Conservation (phyloP, 441 rosid species). For the Syzygium syzygioides region DNA sequence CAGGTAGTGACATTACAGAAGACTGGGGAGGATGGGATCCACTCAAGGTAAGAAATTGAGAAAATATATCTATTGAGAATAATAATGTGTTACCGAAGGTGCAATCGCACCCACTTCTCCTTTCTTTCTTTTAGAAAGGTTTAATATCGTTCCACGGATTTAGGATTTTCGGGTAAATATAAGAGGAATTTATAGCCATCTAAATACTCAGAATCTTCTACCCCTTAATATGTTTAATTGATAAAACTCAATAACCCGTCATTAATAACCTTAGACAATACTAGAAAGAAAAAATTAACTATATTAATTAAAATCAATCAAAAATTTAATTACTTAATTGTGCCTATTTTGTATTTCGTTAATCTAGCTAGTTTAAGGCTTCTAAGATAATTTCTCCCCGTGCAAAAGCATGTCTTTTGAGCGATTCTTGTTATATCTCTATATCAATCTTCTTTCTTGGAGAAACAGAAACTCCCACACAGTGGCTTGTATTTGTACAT, state of each 20-base stretch:
- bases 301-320: too few relatives aligned
- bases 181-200: not conserved
- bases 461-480: too few relatives aligned
- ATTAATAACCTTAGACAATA: fast-evolving
- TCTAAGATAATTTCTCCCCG: not conserved
- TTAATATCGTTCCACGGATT: not conserved
- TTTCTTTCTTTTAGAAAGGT: not conserved
- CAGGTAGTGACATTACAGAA: fast-evolving
- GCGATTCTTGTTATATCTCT: too few relatives aligned
- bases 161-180: not conserved
- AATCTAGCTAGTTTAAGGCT: not conserved
- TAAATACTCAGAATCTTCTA: fast-evolving
- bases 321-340: not conserved
- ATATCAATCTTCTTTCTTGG: too few relatives aligned
- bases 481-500: too few relatives aligned
- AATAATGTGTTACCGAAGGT: not conserved
- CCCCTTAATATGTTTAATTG: not conserved
- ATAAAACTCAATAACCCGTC: not conserved
- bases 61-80: not conserved
- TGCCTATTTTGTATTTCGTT: not conserved
- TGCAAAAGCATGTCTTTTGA: too few relatives aligned
- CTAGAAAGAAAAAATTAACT: fast-evolving
- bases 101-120: not conserved
- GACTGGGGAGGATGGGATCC: not conserved
- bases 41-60: not conserved